A percentile compares a stretch with the other conserved stretches of the same genome.
Conservation (phyloP, 139 green algal species). For the Zygnema cylindricum region DNA sequence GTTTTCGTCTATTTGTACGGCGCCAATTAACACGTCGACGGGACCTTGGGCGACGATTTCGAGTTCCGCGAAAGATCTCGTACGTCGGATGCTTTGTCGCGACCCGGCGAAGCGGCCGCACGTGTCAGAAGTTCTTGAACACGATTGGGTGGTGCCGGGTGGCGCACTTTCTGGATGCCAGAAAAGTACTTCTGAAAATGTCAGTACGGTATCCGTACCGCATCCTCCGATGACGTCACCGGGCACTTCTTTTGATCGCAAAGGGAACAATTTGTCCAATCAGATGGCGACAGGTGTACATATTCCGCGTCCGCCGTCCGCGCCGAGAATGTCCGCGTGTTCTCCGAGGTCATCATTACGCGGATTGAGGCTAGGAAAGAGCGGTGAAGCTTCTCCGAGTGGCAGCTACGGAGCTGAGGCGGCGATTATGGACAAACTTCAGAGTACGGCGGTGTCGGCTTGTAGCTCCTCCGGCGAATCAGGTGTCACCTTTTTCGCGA, state of each 20-base stretch:
- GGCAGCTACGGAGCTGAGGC: too few species aligned
- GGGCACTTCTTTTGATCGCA: background rate
- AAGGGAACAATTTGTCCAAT: background rate
- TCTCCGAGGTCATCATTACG: background rate
- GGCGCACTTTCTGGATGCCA: too few species aligned
- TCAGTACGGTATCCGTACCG: too few species aligned
- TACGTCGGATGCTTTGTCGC: conserved; percentile 51
- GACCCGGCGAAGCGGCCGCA: conserved; percentile 54
- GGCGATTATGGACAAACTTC: too few species aligned
- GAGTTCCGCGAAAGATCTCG: conserved; percentile 50
- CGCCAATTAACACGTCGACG: conserved; percentile 23
- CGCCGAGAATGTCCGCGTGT: background rate
- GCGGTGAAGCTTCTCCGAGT: too few species aligned
- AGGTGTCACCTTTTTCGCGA: too few species aligned
- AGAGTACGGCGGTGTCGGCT: too few species aligned
- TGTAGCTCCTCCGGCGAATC: too few species aligned
- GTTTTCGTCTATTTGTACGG: conserved; percentile 48
- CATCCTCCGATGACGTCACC: background rate
- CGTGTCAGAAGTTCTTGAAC: conserved; percentile 59
- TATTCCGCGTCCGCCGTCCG: background rate
- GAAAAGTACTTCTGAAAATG: too few species aligned
- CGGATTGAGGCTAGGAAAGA: too few species aligned
- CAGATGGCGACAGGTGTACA: background rate
- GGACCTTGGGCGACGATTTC: conserved; percentile 57
- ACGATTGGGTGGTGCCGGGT: conserved; percentile 80